Conservation (phyloP, 768 basidiomycete genomes). For the Cubamyces sp. region DNA sequence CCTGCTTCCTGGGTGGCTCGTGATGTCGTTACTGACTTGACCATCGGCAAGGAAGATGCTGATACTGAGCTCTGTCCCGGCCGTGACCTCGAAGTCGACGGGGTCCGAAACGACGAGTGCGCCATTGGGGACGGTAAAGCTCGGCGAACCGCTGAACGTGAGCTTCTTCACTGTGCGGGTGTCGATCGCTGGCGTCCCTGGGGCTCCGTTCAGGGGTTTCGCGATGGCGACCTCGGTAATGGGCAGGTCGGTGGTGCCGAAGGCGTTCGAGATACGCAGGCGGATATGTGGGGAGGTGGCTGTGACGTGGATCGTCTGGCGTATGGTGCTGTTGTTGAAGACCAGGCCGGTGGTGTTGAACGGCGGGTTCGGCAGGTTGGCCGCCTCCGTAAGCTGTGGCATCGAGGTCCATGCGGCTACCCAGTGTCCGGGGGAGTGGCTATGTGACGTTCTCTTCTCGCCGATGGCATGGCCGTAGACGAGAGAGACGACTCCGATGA, state of each 20-base stretch:
- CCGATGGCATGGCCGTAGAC: not conserved
- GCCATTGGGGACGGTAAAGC: slow-evolving; percentile 47
- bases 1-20: slow-evolving; percentile 53
- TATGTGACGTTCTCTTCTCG: not conserved
- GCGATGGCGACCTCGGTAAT: slow-evolving; percentile 51
- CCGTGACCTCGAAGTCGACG: slow-evolving; percentile 42
- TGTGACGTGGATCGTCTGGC: slow-evolving; percentile 52
- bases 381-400: slow-evolving; percentile 38
- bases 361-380: slow-evolving; percentile 35
- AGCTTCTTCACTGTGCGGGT: slow-evolving; percentile 40
- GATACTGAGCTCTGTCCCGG: slow-evolving; percentile 46
- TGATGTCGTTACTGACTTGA: slow-evolving; percentile 45
- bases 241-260: slow-evolving; percentile 46
- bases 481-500: not conserved
- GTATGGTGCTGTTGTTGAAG: slow-evolving; percentile 51
- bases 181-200: slow-evolving; percentile 44
- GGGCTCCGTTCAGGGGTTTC: slow-evolving; percentile 40
- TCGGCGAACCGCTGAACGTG: slow-evolving; percentile 49
- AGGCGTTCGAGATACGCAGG: slow-evolving; percentile 52
- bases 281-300: slow-evolving; percentile 45
- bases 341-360: slow-evolving; percentile 38
- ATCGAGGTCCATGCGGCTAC: slow-evolving; percentile 36
- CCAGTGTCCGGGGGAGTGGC: slow-evolving; percentile 31
- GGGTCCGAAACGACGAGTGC: slow-evolving; percentile 51
- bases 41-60: slow-evolving; percentile 46